Evolutionary conservation across 2,329 filamentous ascomycete genomes (phyloP), one percentile per base, ranked within the genome.

Genomic region (Pseudogymnoascus sp.): DNA sequence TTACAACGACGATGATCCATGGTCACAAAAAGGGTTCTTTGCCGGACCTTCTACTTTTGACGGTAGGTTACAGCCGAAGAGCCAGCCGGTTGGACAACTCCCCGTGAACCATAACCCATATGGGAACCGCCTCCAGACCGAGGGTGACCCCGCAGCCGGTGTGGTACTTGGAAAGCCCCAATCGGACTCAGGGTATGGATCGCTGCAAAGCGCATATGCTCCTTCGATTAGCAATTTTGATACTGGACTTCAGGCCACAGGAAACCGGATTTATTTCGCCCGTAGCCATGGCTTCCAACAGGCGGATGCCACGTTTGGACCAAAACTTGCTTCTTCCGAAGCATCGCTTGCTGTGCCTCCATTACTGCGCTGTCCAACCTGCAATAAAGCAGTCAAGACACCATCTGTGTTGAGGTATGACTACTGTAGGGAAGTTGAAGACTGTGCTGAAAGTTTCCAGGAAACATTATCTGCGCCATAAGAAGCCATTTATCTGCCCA

Each of bases 381-480:
- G 83, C 67, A 36, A 72, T 0, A 74, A 73, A 28, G 5, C 7
- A 2, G 71, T 82, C 62, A 83, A 78, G 70, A 86, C 81, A 1
- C 78, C 75, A 63, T 85, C 83, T 1, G 82, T 85, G 68, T 70
- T 83, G 61, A 85, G 80, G 84, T 86, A 76, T 64, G 79, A 70
- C 2, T 31, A 5, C 21, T 42, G 50, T 12, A 14, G 34, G 18
- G 11, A 37, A 42, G 3, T 21, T 61, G 11, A 23, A 34, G 42
- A 66, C 71, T 72, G 73, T 66, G 62, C 63, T 66, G 61, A 70
- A 46, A 1, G 31, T 59, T 60, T 11, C 5, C 64, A 96, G 91
- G 64, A 96, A 96, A 74, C 91, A 96, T 69, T 75, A 79, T 53
- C 80, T 87, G 18, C 86, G 87, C 59, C 91, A 96, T 73, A 79